Base-by-base conservation (phyloP, 257 asterid species). In the Przewalskia tangutica region DNA sequence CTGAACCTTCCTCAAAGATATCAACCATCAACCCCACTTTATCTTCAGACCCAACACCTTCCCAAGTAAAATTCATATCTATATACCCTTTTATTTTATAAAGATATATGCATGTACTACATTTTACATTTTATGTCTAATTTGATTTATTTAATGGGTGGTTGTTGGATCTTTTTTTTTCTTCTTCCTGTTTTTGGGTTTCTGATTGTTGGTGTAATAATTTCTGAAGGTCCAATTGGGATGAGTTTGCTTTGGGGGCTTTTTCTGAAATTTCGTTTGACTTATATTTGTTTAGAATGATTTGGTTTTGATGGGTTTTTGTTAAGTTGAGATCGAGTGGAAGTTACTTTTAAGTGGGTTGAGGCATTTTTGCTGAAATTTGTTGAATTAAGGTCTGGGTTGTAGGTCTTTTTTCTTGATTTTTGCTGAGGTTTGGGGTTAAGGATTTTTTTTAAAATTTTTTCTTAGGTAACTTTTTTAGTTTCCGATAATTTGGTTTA, bases 1-100 rank as follows among this genome's bases (percentile, higher is more conserved):
- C 90, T 85, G 83, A 81, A 42, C 81, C 88, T 83, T 84, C 89
- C 58, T 78, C 79, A 58, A 66, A 87, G 27, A 71, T 3, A 38
- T 38, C 40, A 38, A 38, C 42, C 5, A 38, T 4, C 42, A 38
- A 38, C 4, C 6, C 42, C 42, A 38, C 42, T 38, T 38, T 38
- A 3, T 38, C 5, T 3, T 38, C 42, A 38, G 42, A 38, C 42
- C 5, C 42, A 4, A 6, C 42, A 38, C 42, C 42, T 38, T 4
- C 42, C 5, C 42, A 38, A 38, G 42, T 38, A 38, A 3, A 38
- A 38, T 5, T 38, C 42, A 38, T 5, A 38, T 38, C 42, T 38
- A 4, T 38, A 38, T 3, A 38, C 42, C 42, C 42, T 38, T 38
- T 38, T 5, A 12, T 38, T 38, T 38, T 38, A 4, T 38, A 38